Evolutionary conservation across 2,329 filamentous ascomycete species (phyloP), one percentile per base, ranked within the genome.

Genomic region (Paraconiothyrium sp.): DNA sequence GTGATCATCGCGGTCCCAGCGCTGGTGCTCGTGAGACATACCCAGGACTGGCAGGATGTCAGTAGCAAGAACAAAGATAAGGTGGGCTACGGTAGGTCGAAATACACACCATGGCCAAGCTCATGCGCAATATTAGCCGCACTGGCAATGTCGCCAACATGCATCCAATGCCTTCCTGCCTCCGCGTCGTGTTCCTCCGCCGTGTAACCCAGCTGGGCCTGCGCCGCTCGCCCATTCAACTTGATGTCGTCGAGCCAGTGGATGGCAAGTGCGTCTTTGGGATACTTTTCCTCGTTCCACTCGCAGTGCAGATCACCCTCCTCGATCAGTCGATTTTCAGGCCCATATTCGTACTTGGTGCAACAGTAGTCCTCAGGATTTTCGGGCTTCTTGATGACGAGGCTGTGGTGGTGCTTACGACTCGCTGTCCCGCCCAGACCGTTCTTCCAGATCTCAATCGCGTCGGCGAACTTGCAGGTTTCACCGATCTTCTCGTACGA

Each of bases 11-110:
- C 60, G 51, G 34, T 62, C 60, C 32, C 46, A 34, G 20, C 60
- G 56, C 11, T 30, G 20, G 20, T 56, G 51, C 30, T 62, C 60
- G 51, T 58, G 60, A 1, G 39, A 14, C 55, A 62, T 58, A 13
- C 56, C 60, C 16, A 62, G 39, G 0, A 59, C 60, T 51, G 5
- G 16, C 35, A 32, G 9, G 24, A 22, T 11, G 32, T 52, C 41
- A 37, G 20, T 14, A 9, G 11, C 11, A 9, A 14, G 48, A 30
- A 30, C 27, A 6, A 22, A 10, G 6, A 9, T 20, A 27, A 20
- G 4, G 11, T 27, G 8, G 10, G 24, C 5, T 24, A 24, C 7
- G 4, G n/a, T 27, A 9, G 16, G 10, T 22, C n/a, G 13, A 22
- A n/a, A 9, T 20, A 41, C 50, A 14, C 3, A 54, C 50, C 50